phyloP scores from a whole-genome alignment of 257 asterid genomes.

The Dorcoceras hygrometricum region DNA sequence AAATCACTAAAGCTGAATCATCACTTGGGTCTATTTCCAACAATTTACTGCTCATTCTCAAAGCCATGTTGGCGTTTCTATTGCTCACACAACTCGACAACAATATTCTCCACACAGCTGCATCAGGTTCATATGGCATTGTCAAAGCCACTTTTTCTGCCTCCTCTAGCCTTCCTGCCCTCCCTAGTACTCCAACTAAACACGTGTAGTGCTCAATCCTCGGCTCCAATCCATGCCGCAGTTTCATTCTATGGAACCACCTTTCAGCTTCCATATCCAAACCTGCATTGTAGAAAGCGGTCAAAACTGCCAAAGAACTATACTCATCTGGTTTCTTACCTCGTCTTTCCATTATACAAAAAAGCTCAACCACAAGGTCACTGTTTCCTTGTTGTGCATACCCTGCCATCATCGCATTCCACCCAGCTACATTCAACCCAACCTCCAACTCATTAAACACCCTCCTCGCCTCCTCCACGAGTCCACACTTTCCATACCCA shows the following conservation, averaged over 20 bases:
- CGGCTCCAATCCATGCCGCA: conserved; percentile 46
- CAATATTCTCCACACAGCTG: conserved; percentile 71
- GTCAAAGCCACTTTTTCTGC: conserved; percentile 60
- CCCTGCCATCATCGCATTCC: conserved; percentile 77
- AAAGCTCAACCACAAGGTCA: conserved; percentile 35
- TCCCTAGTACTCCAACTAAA: conserved; percentile 61
- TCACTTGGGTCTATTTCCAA: conserved; percentile 57
- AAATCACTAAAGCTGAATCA: conserved; percentile 77
- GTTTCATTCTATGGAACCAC: conserved; percentile 62
- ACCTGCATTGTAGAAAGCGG: conserved; percentile 55
- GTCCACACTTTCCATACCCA: conserved; percentile 82
- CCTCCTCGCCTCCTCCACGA: conserved; percentile 50
- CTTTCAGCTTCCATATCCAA: conserved; percentile 47
- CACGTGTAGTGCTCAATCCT: conserved; percentile 77
- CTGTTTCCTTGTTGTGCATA: conserved; percentile 73
- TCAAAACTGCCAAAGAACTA: conserved; percentile 65
- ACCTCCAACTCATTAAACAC: conserved; percentile 50
- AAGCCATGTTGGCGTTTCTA: conserved; percentile 36
- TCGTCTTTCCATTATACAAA: conserved; percentile 42
- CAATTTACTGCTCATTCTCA: conserved; percentile 57
- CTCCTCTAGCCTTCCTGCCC: conserved; percentile 55
- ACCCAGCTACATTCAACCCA: conserved; percentile 37
- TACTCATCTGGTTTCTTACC: conserved; percentile 53
- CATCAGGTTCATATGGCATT: conserved; percentile 76
- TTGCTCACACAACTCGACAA: conserved; percentile 42